A percentile compares a stretch with the other conserved stretches of the same genome.
Conservation (phyloP, 2,329 filamentous ascomycete species). For the Emmonsia crescens region DNA sequence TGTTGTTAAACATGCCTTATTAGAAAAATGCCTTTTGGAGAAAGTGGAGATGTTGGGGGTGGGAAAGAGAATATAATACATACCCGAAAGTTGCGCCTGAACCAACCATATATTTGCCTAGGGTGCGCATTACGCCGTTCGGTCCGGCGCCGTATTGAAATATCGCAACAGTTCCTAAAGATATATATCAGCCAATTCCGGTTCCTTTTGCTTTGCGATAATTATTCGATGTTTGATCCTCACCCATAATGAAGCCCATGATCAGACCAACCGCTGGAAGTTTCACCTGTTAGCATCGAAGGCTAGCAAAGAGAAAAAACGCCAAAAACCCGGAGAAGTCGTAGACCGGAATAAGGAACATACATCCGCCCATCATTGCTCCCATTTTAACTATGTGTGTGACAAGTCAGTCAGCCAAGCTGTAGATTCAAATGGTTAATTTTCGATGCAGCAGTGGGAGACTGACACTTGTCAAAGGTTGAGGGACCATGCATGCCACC, state of each 20-base stretch:
- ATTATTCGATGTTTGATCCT: constrained; percentile 15
- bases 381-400: constrained; percentile 88
- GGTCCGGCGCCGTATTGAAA: constrained; percentile 88
- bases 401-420: constrained; percentile 20
- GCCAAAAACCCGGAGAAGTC: not conserved
- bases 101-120: constrained; percentile 94
- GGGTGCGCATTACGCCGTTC: constrained; percentile 84
- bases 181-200: constrained; percentile 15
- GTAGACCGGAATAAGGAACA: constrained; percentile 29
- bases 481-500: constrained; percentile 48
- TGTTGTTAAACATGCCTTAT: constrained; percentile 6
- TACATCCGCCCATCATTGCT: constrained; percentile 97
- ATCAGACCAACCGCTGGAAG: constrained; percentile 76
- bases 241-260: constrained; percentile 97
- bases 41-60: not conserved
- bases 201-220: not conserved
- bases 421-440: constrained; percentile 17
- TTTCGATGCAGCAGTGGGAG: constrained; percentile 18
- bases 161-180: constrained; percentile 75
- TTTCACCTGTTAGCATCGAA: constrained; percentile 3
- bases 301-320: not conserved
- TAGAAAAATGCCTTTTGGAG: constrained; percentile 25
- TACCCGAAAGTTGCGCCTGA: constrained; percentile 96
- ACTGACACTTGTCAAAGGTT: constrained; percentile 59
- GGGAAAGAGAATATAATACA: constrained; percentile 17